Evolutionary conservation across 768 basidiomycete species (phyloP), one percentile per base, ranked within the genome.

Genomic region (Udeniomyces megalosporus): DNA sequence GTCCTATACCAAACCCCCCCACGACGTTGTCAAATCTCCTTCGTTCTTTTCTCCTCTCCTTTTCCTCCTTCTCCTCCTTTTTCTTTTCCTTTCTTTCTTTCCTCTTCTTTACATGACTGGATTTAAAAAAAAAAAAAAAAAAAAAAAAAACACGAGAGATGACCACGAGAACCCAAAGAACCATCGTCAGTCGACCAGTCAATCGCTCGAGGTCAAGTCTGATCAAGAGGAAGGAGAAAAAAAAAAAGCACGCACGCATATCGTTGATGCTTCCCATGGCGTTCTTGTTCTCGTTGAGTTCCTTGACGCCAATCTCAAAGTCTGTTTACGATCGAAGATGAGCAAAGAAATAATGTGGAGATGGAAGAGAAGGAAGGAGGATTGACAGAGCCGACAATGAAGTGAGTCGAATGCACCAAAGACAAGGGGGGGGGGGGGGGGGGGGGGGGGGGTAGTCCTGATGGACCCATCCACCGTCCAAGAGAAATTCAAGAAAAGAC

Each of bases 251-350:
- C 57, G 28, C 29, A 59, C 57, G 66, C 38, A 69, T 46, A 34
- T 69, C 66, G 11, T 31, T 31, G 60, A 68, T 64, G 24, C 64
- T 66, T 34, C 50, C 58, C 64, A 66, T 60, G 38, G 38, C 38
- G 38, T 42, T 65, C 66, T 14, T 46, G 8, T 8, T 57, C 62
- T 35, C 61, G 50, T 42, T 56, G 32, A 45, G 28, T 44, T 78
- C 81, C 73, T 84, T 79, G 80, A 88, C 86, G 60, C 91, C 90
- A 57, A 95, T 91, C 74, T 95, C 91, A 85, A 89, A 95, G 74
- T 92, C 88, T 89, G n/a, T n/a, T n/a, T n/a, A n/a, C n/a, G n/a
- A 68, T 8, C 52, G 26, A 29, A 26, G 14, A 20, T 17, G 12
- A 42, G 32, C 35, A 20, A 62, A 49, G 44, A 12, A 31, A 58